Percentiles rank a stretch among this genome's conserved stretches.
Conservation (phyloP, 2,329 filamentous ascomycete genomes). For the Fusarium oxysporum region DNA sequence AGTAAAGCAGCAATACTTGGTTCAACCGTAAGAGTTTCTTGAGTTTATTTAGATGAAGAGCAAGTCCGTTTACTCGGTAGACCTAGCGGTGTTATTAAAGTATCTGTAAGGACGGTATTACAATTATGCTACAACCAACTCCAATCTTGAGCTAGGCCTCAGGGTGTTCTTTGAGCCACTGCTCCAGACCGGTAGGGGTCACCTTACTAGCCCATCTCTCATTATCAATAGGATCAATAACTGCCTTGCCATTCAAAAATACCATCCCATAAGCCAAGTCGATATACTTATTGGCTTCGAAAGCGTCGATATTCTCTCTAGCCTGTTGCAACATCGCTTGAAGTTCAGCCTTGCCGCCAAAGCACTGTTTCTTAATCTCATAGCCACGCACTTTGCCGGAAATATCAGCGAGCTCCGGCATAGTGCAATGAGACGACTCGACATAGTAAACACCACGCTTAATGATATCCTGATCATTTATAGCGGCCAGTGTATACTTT, state of each 20-base stretch:
- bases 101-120: background rate
- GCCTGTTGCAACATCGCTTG: background rate
- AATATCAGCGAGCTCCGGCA: background rate
- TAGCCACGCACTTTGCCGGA: background rate
- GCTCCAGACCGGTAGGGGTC: background rate
- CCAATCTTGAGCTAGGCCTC: background rate
- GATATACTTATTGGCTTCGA: background rate
- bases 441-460: background rate
- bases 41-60: too few species aligned
- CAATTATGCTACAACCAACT: rapidly evolving
- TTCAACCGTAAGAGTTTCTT: rapidly evolving
- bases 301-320: background rate
- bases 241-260: background rate
- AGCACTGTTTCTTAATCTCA: background rate
- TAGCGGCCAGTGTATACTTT: background rate
- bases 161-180: background rate
- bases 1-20: rapidly evolving
- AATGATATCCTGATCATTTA: background rate
- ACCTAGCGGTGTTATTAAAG: rapidly evolving
- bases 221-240: background rate
- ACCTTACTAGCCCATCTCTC: background rate
- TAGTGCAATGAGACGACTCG: background rate
- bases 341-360: background rate
- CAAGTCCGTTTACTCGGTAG: too few species aligned
- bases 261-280: constrained; percentile 8